Evolutionary conservation across 116 monocot species (phyloP).

Genomic region (Papilionanthe hybrid): DNA sequence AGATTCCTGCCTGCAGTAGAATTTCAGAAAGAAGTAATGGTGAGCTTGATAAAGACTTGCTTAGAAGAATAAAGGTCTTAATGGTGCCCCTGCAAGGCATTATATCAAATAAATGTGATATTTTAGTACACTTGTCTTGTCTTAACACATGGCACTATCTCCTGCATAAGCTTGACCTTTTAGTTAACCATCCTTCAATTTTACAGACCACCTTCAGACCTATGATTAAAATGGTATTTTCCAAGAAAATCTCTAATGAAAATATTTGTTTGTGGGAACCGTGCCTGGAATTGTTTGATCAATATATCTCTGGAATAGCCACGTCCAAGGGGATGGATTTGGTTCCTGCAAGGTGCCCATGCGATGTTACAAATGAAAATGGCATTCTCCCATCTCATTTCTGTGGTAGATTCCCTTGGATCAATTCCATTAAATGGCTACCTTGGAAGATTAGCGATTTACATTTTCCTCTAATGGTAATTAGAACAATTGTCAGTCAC

Average conservation of each 20-base stretch:
- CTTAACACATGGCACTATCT: slow-evolving; percentile 59
- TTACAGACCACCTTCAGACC: slow-evolving; percentile 26
- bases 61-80: slow-evolving; percentile 51
- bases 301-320: slow-evolving; percentile 30
- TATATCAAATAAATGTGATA: slow-evolving; percentile 31
- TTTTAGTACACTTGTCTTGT: slow-evolving; percentile 33
- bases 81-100: slow-evolving; percentile 46
- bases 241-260: slow-evolving; percentile 23
- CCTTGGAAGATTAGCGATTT: slow-evolving; percentile 40
- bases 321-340: slow-evolving; percentile 8
- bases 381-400: not conserved
- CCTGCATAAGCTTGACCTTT: slow-evolving; percentile 50
- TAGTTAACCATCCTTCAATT: slow-evolving; percentile 42
- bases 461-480: slow-evolving; percentile 27
- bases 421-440: slow-evolving; percentile 45
- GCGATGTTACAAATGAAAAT: not conserved
- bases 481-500: slow-evolving; percentile 28
- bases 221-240: slow-evolving; percentile 44
- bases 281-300: slow-evolving; percentile 47
- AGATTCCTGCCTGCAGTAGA: slow-evolving; percentile 7
- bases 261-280: slow-evolving; percentile 45
- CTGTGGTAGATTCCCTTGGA: slow-evolving; percentile 16
- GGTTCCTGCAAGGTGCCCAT: not conserved
- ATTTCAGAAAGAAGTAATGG: not conserved
- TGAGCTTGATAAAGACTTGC: slow-evolving; percentile 11